These are phyloP conservation scores for Mycena chlorophos DNA, from an alignment of 768 basidiomycete species.

Conservation along the genomic window DNA sequence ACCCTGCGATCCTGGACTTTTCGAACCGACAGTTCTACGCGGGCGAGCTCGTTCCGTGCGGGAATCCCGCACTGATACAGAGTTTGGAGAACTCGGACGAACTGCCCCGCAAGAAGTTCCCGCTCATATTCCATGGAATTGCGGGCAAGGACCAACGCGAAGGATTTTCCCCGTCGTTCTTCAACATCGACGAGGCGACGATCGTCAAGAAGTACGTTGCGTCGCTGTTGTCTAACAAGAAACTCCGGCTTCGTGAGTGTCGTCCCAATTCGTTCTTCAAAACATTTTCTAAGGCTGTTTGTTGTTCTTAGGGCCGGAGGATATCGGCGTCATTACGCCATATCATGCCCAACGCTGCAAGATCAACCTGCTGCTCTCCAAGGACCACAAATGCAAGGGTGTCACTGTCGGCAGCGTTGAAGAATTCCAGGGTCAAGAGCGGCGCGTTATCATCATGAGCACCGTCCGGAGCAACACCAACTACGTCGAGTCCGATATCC, in stretches of 20 bases:
- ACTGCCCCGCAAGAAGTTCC: constrained; percentile 46
- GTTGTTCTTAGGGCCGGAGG: constrained; percentile 36
- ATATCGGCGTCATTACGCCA: constrained; percentile 72
- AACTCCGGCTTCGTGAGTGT: constrained; percentile 43
- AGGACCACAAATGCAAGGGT: constrained; percentile 32
- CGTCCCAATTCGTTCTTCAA: too few relatives aligned
- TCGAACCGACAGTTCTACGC: constrained; percentile 60
- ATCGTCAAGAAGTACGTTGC: constrained; percentile 50
- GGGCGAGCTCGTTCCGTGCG: constrained; percentile 50
- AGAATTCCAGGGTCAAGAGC: constrained; percentile 42
- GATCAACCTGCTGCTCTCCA: constrained; percentile 41
- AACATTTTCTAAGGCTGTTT: neutral
- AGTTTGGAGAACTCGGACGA: constrained; percentile 40
- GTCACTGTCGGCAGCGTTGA: constrained; percentile 60
- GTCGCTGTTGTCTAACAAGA: constrained; percentile 35
- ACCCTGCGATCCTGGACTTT: constrained; percentile 53
- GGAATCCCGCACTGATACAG: constrained; percentile 40
- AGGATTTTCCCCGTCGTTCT: constrained; percentile 59
- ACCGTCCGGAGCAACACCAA: constrained; percentile 57
- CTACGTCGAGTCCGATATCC: constrained; percentile 50
- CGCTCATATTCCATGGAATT: constrained; percentile 57
- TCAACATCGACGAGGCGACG: constrained; percentile 57
- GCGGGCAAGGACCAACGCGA: constrained; percentile 57
- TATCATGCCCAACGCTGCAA: constrained; percentile 64
- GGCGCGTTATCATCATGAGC: constrained; percentile 57